Percentiles rank a stretch among this genome's conserved stretches.
Evolutionary conservation across 345 rosid genomes (phyloP).

Genomic region (Eucalyptus cloeziana): DNA sequence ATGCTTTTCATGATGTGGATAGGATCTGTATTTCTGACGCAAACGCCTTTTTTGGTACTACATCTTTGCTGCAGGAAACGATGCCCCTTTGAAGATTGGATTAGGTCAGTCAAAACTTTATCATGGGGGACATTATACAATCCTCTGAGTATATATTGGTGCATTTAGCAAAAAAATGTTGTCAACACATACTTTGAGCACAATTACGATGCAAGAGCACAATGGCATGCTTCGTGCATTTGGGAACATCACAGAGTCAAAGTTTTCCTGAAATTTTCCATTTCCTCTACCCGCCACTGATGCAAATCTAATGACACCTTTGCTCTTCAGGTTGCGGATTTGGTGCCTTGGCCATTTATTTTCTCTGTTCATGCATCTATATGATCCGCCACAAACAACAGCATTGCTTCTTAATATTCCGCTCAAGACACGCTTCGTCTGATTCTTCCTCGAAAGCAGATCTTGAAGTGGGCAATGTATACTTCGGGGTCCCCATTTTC

Average conservation of each 20-base stretch:
- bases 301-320: not conserved
- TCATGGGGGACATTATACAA: not conserved
- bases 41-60: not conserved
- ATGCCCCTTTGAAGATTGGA: conserved; percentile 3
- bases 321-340: conserved; percentile 18
- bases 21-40: not conserved
- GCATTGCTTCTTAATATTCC: conserved; percentile 4
- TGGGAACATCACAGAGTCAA: not conserved
- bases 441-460: conserved; percentile 19
- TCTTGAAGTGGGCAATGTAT: conserved; percentile 5
- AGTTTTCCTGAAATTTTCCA: not conserved
- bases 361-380: conserved; percentile 1
- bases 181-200: not conserved
- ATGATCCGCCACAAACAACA: conserved; percentile 4
- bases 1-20: not conserved
- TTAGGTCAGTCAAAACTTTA: conserved; percentile 12
- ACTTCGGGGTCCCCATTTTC: conserved; percentile 43
- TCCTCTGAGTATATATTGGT: not conserved
- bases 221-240: not conserved
- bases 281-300: not conserved
- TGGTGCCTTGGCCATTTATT: conserved; percentile 9
- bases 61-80: conserved; percentile 5
- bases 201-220: not conserved
- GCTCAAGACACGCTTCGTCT: conserved; percentile 1
- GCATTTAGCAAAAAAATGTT: not conserved